Base-by-base conservation (phyloP, 345 rosid genomes). In the Schrenkiella parvula region DNA sequence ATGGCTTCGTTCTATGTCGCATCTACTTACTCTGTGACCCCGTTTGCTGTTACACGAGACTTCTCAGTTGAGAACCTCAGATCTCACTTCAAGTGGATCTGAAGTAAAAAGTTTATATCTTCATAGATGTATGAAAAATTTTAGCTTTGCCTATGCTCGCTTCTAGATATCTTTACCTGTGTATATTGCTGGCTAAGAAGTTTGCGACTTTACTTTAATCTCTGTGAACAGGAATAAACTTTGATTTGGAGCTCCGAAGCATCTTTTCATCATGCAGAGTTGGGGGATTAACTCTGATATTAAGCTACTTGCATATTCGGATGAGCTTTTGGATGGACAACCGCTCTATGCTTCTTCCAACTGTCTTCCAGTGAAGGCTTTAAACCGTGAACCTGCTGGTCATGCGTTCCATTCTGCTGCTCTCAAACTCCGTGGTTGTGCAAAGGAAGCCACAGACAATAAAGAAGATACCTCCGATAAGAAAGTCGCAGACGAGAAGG, bases 311-410 rank as follows among this genome's bases (percentile, higher is more conserved):
- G 54, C 88, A 23, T 89, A 89, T 74, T 83, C 95, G 0, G 56
- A 79, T 22, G 97, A 91, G 79, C 92, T 91, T 57, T 60, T 71
- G 28, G 90, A 81, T 66, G 92, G 97, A 18, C 74, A 87, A 61
- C 87, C 90, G 19, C 22, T 91, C 21, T 83, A 71, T 72, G 81
- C 75, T 72, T 82, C 85, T 67, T 95, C 97, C 15, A 95, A 91
- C 78, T 78, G 87, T 77, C 84, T 82, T 72, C 97, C 99, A 8
- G 66, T 86, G 32, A 95, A 95, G 84, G 92, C 92, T 38, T 58
- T 60, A 15, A 81, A 81, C 44, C 89, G 79, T 51, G 98, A 95
- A 78, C 98, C 99, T 67, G 98, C 99, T 76, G 99, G 97, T 17
- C 96, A 85, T 81, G 56, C 96, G 57, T 95, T 91, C 62, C 98